Percentiles rank a stretch among this genome's conserved stretches.
These are phyloP conservation scores for Schizopora paradoxa DNA, from an alignment of 1,284 basidiomycete species.

Conservation along the genomic window DNA sequence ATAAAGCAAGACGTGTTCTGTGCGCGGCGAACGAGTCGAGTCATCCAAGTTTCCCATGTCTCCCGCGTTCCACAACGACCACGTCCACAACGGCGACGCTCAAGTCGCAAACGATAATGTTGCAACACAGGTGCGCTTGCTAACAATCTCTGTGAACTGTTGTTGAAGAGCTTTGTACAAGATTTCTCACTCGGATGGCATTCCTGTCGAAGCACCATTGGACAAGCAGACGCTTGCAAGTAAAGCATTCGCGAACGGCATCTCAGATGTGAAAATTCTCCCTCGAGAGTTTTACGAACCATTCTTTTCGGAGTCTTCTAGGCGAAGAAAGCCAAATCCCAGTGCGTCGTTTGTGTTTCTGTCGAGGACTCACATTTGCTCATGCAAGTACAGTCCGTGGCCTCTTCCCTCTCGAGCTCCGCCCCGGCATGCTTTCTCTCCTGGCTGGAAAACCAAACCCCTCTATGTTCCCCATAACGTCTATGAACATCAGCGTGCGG, in stretches of 20 bases:
- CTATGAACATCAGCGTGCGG: slow-evolving; percentile 55
- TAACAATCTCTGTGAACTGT: not conserved
- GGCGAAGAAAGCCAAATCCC: slow-evolving; percentile 51
- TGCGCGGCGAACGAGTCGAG: not conserved
- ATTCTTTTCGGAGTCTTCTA: slow-evolving; percentile 57
- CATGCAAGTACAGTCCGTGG: slow-evolving; percentile 38
- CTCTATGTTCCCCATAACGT: slow-evolving; percentile 85
- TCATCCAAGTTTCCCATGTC: not conserved
- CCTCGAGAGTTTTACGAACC: slow-evolving; percentile 45
- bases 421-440: slow-evolving; percentile 80
- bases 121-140: not conserved
- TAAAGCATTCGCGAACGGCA: not conserved
- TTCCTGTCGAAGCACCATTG: slow-evolving; percentile 6
- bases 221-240: no score
- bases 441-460: slow-evolving; percentile 87
- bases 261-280: slow-evolving; percentile 30
- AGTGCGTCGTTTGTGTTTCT: slow-evolving; percentile 37
- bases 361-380: slow-evolving; percentile 3
- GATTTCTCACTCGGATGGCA: slow-evolving; percentile 16
- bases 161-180: not conserved
- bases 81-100: not conserved
- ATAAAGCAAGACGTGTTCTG: not conserved
- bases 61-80: not conserved
- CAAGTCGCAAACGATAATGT: no score
- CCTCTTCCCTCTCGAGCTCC: slow-evolving; percentile 72